These are phyloP conservation scores for Cryptococcus sp. DNA, from an alignment of 1,284 basidiomycete genomes.

Conservation along the genomic window DNA sequence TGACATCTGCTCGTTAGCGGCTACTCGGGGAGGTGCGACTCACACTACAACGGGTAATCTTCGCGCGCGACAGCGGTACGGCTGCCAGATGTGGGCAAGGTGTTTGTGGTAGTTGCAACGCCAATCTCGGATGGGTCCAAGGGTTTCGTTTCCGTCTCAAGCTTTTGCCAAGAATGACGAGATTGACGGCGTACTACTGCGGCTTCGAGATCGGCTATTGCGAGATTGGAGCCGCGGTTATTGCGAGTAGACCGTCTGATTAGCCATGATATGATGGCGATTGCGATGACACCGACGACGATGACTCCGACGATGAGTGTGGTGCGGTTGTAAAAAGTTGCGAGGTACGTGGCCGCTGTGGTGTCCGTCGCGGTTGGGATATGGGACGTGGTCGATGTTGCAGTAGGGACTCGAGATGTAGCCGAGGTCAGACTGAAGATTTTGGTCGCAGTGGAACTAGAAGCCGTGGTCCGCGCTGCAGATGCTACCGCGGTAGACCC, in stretches of 20 bases:
- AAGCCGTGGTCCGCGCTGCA: no score
- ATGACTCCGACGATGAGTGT: not conserved
- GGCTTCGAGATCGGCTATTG: not conserved
- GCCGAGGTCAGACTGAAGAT: no score
- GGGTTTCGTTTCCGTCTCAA: not conserved
- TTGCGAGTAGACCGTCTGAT: not conserved
- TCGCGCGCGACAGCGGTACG: constrained; percentile 10
- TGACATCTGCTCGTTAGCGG: not conserved
- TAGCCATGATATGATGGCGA: not conserved
- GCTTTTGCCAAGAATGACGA: not conserved
- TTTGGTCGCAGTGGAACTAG: no score
- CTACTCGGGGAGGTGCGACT: no score
- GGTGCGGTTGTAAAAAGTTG: not conserved
- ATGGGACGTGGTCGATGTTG: no score
- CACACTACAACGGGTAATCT: constrained; percentile 5
- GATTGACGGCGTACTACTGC: not conserved
- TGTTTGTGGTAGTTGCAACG: constrained; percentile 11
- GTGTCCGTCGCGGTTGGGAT: not conserved
- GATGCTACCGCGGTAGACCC: not conserved
- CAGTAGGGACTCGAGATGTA: no score
- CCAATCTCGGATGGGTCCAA: constrained; percentile 4
- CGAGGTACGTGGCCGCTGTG: not conserved
- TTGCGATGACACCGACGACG: not conserved
- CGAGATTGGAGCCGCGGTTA: not conserved
- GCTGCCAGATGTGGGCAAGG: constrained; percentile 7